These are phyloP conservation scores for Coccomyxa sp. DNA, from an alignment of 139 green algal species.

Conservation along the genomic window DNA sequence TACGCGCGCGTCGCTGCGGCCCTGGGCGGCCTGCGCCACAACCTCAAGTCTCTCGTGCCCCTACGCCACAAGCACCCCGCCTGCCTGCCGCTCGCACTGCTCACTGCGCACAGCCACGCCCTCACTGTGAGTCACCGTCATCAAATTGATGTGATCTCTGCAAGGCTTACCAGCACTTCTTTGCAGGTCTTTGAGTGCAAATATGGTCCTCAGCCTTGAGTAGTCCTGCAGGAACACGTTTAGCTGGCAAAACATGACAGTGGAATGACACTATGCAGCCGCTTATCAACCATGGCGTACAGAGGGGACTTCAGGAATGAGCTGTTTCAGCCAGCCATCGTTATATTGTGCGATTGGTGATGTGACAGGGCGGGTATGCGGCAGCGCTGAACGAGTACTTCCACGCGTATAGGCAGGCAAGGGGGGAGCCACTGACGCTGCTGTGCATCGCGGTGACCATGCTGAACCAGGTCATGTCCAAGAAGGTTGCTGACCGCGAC, in stretches of 20 bases:
- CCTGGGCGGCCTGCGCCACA: conserved; percentile 20
- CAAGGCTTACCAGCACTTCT: too few relatives aligned
- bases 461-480: conserved; percentile 34
- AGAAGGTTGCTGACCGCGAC: conserved; percentile 46
- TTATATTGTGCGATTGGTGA: too few relatives aligned
- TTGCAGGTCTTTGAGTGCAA: too few relatives aligned
- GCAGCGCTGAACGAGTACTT: conserved; percentile 48
- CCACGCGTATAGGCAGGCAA: conserved; percentile 49
- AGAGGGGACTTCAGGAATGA: too few relatives aligned
- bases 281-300: too few relatives aligned
- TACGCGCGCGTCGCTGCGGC: conserved; percentile 32
- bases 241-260: too few relatives aligned
- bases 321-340: too few relatives aligned
- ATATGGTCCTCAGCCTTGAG: too few relatives aligned
- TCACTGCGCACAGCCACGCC: conserved; percentile 49
- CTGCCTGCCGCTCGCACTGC: conserved; percentile 42
- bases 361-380: background rate
- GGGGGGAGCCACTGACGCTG: conserved; percentile 49
- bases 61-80: conserved; percentile 32
- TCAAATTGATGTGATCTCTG: too few relatives aligned
- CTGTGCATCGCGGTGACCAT: conserved; percentile 54
- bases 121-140: background rate
- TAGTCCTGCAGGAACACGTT: too few relatives aligned
- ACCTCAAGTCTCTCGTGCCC: conserved; percentile 27
- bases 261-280: too few relatives aligned